A percentile compares a stretch with the other conserved stretches of the same genome.
These are phyloP conservation scores for Pseudonitzschia pungens DNA, from an alignment of 108 stramenopile species.

Conservation along the genomic window DNA sequence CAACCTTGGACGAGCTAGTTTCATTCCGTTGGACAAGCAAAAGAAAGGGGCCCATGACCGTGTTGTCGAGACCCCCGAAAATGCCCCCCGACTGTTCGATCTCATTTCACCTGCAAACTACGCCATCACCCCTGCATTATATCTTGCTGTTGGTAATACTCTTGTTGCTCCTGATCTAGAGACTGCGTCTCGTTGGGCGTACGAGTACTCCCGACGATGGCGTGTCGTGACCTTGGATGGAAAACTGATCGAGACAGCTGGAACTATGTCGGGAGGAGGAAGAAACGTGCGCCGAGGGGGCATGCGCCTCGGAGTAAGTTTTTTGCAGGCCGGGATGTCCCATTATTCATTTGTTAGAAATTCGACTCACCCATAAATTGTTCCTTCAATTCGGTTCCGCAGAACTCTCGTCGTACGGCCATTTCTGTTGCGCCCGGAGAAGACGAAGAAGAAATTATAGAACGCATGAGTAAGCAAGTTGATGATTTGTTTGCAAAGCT, in stretches of 20 bases:
- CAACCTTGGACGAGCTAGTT: constrained; percentile 93
- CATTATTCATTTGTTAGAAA: not conserved
- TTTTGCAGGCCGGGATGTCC: not conserved
- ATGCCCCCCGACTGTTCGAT: constrained; percentile 91
- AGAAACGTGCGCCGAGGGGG: constrained; percentile 75
- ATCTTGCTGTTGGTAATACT: constrained; percentile 92
- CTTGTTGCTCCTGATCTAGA: constrained; percentile 96
- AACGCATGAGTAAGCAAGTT: constrained; percentile 58
- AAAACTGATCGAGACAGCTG: constrained; percentile 95
- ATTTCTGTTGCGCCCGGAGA: constrained; percentile 30
- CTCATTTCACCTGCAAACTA: constrained; percentile 70
- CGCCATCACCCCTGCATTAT: constrained; percentile 88
- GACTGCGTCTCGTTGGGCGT: constrained; percentile 90
- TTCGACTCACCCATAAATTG: not conserved
- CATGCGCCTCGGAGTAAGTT: constrained; percentile 81
- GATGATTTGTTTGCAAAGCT: constrained; percentile 46
- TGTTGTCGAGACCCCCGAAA: constrained; percentile 82
- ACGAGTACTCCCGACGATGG: constrained; percentile 87
- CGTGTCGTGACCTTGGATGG: constrained; percentile 94
- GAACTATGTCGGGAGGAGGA: constrained; percentile 99
- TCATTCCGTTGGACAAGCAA: constrained; percentile 94
- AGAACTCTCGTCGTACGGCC: constrained; percentile 58
- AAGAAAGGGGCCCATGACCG: constrained; percentile 88
- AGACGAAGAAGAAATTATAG: constrained; percentile 47
- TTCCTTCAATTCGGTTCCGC: constrained; percentile 8